phyloP scores from a whole-genome alignment of 176 grass and related monocot species.

The Oropetium thomaeum region DNA sequence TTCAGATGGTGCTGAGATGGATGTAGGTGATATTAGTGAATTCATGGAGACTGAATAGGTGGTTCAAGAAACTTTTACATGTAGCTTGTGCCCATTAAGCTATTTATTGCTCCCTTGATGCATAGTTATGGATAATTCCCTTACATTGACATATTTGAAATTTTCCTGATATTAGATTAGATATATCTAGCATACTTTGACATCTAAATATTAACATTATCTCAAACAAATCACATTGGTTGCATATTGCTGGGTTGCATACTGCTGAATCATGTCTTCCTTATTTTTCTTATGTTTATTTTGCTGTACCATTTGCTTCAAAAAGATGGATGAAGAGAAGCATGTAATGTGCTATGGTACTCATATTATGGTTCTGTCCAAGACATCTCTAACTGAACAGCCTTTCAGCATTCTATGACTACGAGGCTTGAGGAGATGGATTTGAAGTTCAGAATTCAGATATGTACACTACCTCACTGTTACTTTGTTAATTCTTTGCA shows the following conservation, averaged over 20 bases:
- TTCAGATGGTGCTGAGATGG: constrained; percentile 65
- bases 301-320: background rate
- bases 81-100: background rate
- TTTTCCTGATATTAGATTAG: background rate
- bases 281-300: constrained; percentile 4
- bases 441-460: constrained; percentile 26
- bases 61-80: background rate
- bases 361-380: constrained; percentile 13
- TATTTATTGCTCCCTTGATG: background rate
- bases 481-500: background rate
- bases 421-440: background rate
- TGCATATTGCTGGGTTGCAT: background rate
- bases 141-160: background rate
- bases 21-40: constrained; percentile 39
- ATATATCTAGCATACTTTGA: background rate
- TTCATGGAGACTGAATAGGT: constrained; percentile 38
- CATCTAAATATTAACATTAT: background rate
- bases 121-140: background rate
- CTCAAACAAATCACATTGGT: background rate
- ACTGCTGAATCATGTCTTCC: background rate
- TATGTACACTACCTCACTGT: constrained; percentile 18
- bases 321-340: background rate
- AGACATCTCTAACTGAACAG: background rate
- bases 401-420: background rate
- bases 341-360: background rate